Evolutionary conservation across 495 filamentous ascomycete genomes (phyloP).

Genomic region (Lasiosphaeria miniovina): DNA sequence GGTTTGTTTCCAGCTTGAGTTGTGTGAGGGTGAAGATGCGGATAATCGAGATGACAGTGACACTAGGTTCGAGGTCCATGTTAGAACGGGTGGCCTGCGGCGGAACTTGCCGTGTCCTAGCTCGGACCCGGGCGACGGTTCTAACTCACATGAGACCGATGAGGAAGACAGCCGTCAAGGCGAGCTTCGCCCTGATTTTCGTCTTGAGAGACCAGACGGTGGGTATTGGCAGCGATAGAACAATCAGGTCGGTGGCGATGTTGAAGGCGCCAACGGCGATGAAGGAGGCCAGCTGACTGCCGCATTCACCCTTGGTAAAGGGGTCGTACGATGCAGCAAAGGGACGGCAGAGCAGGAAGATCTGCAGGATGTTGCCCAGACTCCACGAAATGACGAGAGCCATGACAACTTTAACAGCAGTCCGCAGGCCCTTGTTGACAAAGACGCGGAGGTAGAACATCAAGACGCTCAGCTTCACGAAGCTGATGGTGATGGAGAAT

Average conservation of each 20-base stretch:
- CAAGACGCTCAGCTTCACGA: constrained; percentile 26
- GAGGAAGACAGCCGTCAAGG: constrained; percentile 26
- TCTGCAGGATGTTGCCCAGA: constrained; percentile 22
- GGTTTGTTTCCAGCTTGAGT: constrained; percentile 18
- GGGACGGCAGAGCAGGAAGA: constrained; percentile 25
- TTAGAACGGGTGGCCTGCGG: background rate
- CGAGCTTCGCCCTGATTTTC: constrained; percentile 18
- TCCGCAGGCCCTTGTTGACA: constrained; percentile 16
- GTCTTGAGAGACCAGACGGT: constrained; percentile 26
- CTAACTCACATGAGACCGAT: constrained; percentile 25
- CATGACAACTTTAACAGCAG: constrained; percentile 17
- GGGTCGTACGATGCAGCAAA: constrained; percentile 17
- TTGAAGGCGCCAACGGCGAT: constrained; percentile 27
- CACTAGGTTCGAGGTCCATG: constrained; percentile 10
- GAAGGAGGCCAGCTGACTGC: constrained; percentile 11
- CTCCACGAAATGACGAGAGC: constrained; percentile 19
- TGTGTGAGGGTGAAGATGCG: constrained; percentile 25
- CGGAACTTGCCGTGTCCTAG: background rate
- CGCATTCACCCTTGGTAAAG: constrained; percentile 1
- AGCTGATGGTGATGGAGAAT: constrained; percentile 17
- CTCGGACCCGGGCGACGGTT: background rate
- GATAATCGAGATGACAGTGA: constrained; percentile 28
- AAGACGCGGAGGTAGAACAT: constrained; percentile 31
- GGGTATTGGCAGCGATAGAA: constrained; percentile 26
- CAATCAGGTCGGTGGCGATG: constrained; percentile 26